Percentiles rank a stretch among this genome's conserved stretches.
Conservation (phyloP, 306 rosid genomes). For the Trifolium repens region DNA sequence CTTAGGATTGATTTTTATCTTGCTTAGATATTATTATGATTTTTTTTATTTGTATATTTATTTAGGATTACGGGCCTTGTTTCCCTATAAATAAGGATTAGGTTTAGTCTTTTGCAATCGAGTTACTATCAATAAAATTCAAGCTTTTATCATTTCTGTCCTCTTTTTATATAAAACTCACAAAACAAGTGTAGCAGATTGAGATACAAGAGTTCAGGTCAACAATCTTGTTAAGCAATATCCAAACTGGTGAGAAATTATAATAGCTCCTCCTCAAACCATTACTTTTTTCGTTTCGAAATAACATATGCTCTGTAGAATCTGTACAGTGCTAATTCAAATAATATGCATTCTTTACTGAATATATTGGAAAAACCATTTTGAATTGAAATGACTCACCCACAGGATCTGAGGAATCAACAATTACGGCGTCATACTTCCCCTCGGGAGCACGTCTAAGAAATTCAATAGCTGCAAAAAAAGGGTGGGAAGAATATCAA, state of each 20-base stretch:
- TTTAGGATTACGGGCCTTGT: not conserved
- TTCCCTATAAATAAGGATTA: not conserved
- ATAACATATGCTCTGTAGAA: conserved; percentile 1
- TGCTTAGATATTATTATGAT: not conserved
- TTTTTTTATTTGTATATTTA: not conserved
- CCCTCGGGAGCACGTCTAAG: conserved; percentile 68
- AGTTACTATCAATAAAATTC: not conserved
- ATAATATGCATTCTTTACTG: not conserved
- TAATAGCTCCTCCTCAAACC: conserved; percentile 24
- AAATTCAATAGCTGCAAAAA: conserved; percentile 79
- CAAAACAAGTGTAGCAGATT: not conserved
- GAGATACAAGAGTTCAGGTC: conserved; percentile 14
- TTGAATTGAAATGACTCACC: conserved; percentile 58
- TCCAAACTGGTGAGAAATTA: not conserved
- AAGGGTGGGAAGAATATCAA: conserved; percentile 17
- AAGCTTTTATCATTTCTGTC: not conserved
- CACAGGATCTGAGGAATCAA: conserved; percentile 98
- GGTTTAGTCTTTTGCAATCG: not conserved
- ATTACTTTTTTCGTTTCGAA: conserved; percentile 9
- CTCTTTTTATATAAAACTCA: not conserved
- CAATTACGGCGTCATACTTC: conserved; percentile 88
- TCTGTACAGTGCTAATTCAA: conserved; percentile 20
- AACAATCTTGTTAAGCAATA: conserved; percentile 23
- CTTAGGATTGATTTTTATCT: not conserved
- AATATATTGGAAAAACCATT: conserved; percentile 6